Base-by-base conservation (phyloP, 306 rosid genomes). In the Hippophae tibetana region DNA sequence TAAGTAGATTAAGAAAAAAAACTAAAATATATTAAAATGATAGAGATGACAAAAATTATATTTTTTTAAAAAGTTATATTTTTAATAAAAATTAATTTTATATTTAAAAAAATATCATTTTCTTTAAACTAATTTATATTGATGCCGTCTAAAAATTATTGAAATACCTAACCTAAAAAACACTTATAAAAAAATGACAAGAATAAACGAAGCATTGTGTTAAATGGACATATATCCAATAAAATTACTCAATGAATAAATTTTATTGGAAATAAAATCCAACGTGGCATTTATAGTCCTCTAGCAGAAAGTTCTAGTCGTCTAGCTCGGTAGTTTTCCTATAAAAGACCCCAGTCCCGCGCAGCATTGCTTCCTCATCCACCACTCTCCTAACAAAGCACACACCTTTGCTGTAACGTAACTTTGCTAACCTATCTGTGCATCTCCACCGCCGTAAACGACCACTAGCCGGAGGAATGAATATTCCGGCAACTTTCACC, bases 391-490 rank as follows among this genome's bases (percentile, higher is more conserved):
- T 10, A 11, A 13, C 52, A 8, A 43, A 45, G 23, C 54, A 49
- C 44, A 26, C 31, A 43, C 8, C 61, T 43, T 43, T 10, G 58
- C n/a, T 56, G 5, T 7, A 47, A 58, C 7, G 10, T 2, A 23
- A 52, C n/a, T 54, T 41, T 38, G 5, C 42, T 3, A 18, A 5
- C 57, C 3, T 10, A 43, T 25, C 63, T 47, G 56, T 40, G 12
- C 65, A 45, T 52, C 31, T 13, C n/a, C 71, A 31, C 43, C 47
- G 56, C 74, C 80, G 71, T 83, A 69, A 75, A 52, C 52, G 45
- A 10, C 38, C 9, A 38, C 56, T 69, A 51, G 81, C 87, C 88
- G 84, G 84, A 70, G 79, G 72, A 55, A 90, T 87, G 97, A 81
- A 70, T 64, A 63, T 69, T 78, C 87, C 82, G 83, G 88, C 74